Evolutionary conservation across 495 filamentous ascomycete species (phyloP).

Genomic region (Oidiodendron maius): DNA sequence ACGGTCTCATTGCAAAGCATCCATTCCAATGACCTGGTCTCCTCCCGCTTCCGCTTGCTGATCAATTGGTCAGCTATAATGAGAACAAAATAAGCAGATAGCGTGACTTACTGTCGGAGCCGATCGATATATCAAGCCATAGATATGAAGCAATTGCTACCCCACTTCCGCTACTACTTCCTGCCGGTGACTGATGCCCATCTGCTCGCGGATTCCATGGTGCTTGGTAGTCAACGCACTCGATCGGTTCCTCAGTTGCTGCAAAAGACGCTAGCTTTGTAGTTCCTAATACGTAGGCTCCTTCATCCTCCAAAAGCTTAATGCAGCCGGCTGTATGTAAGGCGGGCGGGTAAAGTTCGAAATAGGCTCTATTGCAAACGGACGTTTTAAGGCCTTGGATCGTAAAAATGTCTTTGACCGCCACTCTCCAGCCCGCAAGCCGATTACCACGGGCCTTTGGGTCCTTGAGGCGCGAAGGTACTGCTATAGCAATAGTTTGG

Average conservation of each 20-base stretch:
- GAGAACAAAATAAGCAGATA: background rate
- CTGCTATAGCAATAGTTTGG: conserved; percentile 12
- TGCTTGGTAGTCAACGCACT: conserved; percentile 10
- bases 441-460: no score
- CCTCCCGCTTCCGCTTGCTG: conserved; percentile 12
- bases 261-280: conserved; percentile 31
- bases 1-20: conserved; percentile 21
- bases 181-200: conserved; percentile 35
- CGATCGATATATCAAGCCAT: conserved; percentile 39
- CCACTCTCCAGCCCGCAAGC: conserved; percentile 33
- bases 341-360: conserved; percentile 28
- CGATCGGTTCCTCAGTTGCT: conserved; percentile 8
- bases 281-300: conserved; percentile 41
- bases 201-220: conserved; percentile 43
- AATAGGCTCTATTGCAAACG: conserved; percentile 37
- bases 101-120: conserved; percentile 12
- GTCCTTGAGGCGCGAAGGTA: background rate
- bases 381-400: conserved; percentile 36
- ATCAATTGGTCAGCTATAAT: background rate
- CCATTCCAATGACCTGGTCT: conserved; percentile 21
- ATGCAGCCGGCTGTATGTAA: conserved; percentile 28
- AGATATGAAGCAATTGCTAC: conserved; percentile 33
- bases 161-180: conserved; percentile 32
- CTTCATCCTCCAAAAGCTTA: conserved; percentile 32
- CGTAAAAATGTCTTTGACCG: conserved; percentile 39